Evolutionary conservation across 106 monocot species (phyloP).

Genomic region (Agapanthus africanus): DNA sequence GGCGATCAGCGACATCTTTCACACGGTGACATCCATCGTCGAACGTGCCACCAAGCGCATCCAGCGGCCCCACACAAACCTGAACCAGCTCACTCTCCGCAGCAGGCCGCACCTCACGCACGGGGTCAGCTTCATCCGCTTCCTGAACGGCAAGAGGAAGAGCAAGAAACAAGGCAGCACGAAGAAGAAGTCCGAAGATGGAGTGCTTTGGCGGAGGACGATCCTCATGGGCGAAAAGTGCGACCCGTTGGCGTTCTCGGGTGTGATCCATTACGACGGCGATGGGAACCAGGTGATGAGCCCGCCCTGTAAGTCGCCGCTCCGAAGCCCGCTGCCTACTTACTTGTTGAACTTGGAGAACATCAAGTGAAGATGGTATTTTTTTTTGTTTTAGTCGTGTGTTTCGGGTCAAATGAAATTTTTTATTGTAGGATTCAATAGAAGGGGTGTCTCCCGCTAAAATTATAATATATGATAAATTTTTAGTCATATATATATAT

Average conservation of each 20-base stretch:
- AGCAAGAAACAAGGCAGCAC: background rate
- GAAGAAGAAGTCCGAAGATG: background rate
- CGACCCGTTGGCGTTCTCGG: conserved; percentile 13
- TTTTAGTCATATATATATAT: too few species aligned
- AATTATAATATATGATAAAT: too few species aligned
- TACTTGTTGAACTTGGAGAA: background rate
- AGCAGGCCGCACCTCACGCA: background rate
- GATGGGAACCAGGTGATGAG: background rate
- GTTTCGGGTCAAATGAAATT: background rate
- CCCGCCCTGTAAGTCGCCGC: background rate
- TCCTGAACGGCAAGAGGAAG: background rate
- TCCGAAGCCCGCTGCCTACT: background rate
- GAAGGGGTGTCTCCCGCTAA: too few species aligned
- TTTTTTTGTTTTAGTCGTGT: background rate
- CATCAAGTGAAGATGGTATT: background rate
- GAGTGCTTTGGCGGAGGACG: conserved; percentile 5
- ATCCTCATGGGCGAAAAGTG: conserved; percentile 21
- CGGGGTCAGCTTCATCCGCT: background rate
- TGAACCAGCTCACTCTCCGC: too few species aligned
- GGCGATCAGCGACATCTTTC: background rate
- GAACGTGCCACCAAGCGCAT: background rate
- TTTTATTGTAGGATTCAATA: background rate
- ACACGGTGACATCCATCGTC: background rate
- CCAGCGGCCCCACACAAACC: background rate
- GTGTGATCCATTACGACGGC: conserved; percentile 7